Evolutionary conservation across 2,329 filamentous ascomycete genomes (phyloP).

Genomic region (Septoria linicola): DNA sequence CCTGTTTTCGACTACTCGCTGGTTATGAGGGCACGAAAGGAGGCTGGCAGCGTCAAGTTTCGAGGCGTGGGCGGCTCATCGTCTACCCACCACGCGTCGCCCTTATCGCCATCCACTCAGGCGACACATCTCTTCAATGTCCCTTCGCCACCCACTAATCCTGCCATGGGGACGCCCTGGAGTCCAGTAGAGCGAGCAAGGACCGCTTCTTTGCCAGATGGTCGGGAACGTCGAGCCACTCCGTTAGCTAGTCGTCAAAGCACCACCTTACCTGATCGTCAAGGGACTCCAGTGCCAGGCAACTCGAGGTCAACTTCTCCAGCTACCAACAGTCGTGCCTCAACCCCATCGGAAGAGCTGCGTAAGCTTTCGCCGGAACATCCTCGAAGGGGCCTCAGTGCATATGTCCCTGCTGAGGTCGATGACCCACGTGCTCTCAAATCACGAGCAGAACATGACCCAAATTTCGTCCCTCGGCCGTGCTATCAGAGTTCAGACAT

Average conservation of each 20-base stretch:
- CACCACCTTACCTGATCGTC: neutral
- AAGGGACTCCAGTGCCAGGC: neutral
- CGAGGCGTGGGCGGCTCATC: neutral
- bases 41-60: neutral
- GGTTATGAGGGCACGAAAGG: neutral
- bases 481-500: constrained; percentile 2
- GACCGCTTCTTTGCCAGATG: no score
- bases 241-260: no score
- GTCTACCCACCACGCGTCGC: neutral
- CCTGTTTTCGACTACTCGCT: constrained; percentile 1
- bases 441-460: neutral
- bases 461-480: neutral
- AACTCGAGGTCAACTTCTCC: neutral
- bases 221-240: no score
- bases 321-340: neutral
- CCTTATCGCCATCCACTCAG: neutral
- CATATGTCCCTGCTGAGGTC: constrained; percentile 7
- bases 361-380: constrained; percentile 5
- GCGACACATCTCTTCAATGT: neutral
- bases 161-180: no score
- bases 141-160: neutral
- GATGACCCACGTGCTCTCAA: constrained; percentile 5
- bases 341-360: constrained; percentile 1
- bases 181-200: no score
- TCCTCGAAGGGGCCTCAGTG: constrained; percentile 6